phyloP scores from a whole-genome alignment of 306 rosid genomes.

The Dryas octopetala region DNA sequence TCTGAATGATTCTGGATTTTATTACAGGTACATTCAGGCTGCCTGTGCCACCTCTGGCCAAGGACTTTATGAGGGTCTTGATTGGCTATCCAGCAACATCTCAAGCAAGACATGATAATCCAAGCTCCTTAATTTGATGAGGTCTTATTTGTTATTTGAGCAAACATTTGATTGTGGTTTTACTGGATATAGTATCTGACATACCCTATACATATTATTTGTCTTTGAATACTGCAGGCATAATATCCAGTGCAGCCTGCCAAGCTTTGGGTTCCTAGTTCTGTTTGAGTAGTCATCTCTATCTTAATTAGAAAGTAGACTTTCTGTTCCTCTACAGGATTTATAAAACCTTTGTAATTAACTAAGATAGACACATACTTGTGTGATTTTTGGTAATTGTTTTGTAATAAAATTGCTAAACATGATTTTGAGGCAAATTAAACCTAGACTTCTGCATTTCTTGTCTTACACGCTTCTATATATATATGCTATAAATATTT shows the following conservation, averaged over 20 bases:
- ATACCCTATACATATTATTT: background rate
- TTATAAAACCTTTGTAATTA: no score
- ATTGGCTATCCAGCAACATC: constrained; percentile 83
- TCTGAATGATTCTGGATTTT: background rate
- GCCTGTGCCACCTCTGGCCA: constrained; percentile 53
- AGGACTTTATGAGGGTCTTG: constrained; percentile 84
- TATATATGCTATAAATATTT: no score
- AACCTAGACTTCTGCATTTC: no score
- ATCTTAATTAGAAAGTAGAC: no score
- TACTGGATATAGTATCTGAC: background rate
- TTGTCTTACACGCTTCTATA: no score
- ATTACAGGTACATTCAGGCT: constrained; percentile 60
- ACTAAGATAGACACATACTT: no score
- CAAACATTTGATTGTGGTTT: background rate
- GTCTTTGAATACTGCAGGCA: background rate
- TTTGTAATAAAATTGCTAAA: no score
- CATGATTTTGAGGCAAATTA: no score
- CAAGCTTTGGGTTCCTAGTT: no score
- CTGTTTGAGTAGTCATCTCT: no score
- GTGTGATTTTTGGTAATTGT: no score
- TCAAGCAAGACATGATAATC: constrained; percentile 49
- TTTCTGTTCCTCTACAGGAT: no score
- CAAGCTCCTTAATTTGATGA: background rate
- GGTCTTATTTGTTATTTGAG: background rate
- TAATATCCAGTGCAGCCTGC: background rate